Percentiles rank a stretch among this genome's conserved stretches.
Conservation (phyloP, 805 yeast genomes). For the Candida silvicultrix region DNA sequence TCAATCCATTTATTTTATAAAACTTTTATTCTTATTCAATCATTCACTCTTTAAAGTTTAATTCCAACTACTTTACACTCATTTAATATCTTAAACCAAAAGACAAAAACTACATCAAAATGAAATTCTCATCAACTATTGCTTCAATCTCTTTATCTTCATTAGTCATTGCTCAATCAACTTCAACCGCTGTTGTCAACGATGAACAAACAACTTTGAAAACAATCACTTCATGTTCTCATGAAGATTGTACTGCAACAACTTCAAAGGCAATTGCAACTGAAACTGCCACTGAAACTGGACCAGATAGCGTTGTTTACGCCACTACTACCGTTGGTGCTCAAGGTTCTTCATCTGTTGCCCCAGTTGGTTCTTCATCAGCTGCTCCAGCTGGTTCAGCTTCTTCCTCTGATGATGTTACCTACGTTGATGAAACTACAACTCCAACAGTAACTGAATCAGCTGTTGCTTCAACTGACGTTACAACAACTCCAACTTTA, state of each 20-base stretch:
- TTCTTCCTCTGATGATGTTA: constrained; percentile 22
- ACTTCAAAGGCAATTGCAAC: constrained; percentile 13
- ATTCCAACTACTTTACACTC: constrained; percentile 18
- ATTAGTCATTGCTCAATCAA: constrained; percentile 18
- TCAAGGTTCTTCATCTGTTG: constrained; percentile 1
- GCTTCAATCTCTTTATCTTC: constrained; percentile 19
- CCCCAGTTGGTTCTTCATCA: constrained; percentile 1
- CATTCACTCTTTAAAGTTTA: neutral
- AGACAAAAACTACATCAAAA: constrained; percentile 8
- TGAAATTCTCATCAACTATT: constrained; percentile 19
- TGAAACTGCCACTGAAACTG: constrained; percentile 10
- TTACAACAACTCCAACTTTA: constrained; percentile 31
- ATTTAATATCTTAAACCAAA: constrained; percentile 2
- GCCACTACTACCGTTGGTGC: constrained; percentile 14
- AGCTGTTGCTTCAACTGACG: constrained; percentile 37
- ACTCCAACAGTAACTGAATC: constrained; percentile 45
- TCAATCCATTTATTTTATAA: too few relatives aligned
- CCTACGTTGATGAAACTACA: constrained; percentile 41
- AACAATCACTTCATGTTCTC: constrained; percentile 24
- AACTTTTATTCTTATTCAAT: neutral
- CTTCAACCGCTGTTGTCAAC: constrained; percentile 14
- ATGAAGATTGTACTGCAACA: constrained; percentile 12
- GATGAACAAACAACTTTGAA: constrained; percentile 12
- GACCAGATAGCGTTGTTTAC: constrained; percentile 11
- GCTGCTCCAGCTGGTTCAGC: neutral